A percentile compares a stretch with the other conserved stretches of the same genome.
phyloP scores from a whole-genome alignment of 257 asterid genomes.

The Solanum megistacrolobum region DNA sequence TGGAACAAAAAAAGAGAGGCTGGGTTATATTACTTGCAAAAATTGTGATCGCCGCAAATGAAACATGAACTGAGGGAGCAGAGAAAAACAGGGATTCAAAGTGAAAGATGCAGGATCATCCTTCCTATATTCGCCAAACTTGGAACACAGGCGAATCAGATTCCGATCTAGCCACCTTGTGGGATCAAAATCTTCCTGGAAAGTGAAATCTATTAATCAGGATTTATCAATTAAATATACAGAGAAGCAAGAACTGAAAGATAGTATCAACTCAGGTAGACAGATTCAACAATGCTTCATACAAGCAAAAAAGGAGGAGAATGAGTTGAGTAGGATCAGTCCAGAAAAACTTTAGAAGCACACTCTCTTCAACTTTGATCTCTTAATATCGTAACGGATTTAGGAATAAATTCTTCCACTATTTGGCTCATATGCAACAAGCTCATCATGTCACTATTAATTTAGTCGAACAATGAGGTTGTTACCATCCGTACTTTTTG shows the following conservation, averaged over 20 bases:
- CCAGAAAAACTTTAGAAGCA: neutral
- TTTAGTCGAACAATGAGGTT: neutral
- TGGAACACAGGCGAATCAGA: slow-evolving; percentile 86
- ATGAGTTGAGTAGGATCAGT: neutral
- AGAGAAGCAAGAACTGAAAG: neutral
- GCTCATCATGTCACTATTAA: neutral
- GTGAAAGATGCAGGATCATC: slow-evolving; percentile 89
- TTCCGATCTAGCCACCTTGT: slow-evolving; percentile 96
- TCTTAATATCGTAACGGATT: neutral
- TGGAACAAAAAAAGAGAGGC: neutral
- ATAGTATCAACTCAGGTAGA: neutral
- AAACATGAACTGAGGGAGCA: slow-evolving; percentile 96
- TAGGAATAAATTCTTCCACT: neutral
- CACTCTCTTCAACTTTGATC: neutral
- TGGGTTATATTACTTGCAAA: slow-evolving; percentile 54
- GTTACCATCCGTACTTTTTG: neutral
- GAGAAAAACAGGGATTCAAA: slow-evolving; percentile 64
- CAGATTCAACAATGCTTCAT: neutral
- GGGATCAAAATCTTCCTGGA: slow-evolving; percentile 86
- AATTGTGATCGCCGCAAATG: slow-evolving; percentile 94
- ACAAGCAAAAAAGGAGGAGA: neutral
- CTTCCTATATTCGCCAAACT: slow-evolving; percentile 93
- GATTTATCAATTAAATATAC: neutral
- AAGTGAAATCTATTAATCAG: slow-evolving; percentile 8
- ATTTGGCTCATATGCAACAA: neutral